Evolutionary conservation across 352 stramenopile species (phyloP), one percentile per base, ranked within the genome.

Genomic region (Pythium oligandrum): DNA sequence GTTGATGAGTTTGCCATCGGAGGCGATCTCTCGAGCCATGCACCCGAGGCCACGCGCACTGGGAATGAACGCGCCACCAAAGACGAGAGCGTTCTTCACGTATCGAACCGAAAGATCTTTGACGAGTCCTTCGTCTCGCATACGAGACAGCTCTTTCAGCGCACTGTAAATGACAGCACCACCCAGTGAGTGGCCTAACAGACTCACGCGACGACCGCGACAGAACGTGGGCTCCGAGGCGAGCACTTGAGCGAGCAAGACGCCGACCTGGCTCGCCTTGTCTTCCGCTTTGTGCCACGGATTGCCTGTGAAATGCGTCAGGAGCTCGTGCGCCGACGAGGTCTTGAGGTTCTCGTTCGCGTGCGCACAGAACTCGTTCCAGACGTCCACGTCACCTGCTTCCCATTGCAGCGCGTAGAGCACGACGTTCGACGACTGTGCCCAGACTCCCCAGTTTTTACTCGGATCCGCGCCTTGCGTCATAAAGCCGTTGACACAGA

Each of bases 401-500:
- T 92, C 83, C 83, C 83, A 94, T 48, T 84, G 67, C 46, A 94
- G 71, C 5, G 74, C 75, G 53, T 88, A 94, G 17, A 88, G 63
- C 5, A 72, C 79, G 32, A 70, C 59, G 35, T 58, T 10, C 11
- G 26, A 17, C 7, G 53, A 55, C 12, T 62, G 44, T 36, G 57
- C 73, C 80, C 79, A 90, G 5, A 55, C 61, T 6, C 57, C 57
- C 83, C 83, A 94, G 53, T 91, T 91, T 43, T 45, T 58, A 17
- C 53, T 68, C 37, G 81, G 79, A 50, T 90, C 81, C 26, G 75
- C 66, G 47, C 76, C 73, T 36, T 92, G 79, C 32, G 83, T 92
- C 83, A 94, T 94, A 58, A 94, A 94, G 12, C 83, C 83, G 50
- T 91, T 94, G 60, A 94, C 76, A 51, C 81, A 90, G 42, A 94